phyloP scores from a whole-genome alignment of 306 rosid species.

The Lathyrus tuberosus region DNA sequence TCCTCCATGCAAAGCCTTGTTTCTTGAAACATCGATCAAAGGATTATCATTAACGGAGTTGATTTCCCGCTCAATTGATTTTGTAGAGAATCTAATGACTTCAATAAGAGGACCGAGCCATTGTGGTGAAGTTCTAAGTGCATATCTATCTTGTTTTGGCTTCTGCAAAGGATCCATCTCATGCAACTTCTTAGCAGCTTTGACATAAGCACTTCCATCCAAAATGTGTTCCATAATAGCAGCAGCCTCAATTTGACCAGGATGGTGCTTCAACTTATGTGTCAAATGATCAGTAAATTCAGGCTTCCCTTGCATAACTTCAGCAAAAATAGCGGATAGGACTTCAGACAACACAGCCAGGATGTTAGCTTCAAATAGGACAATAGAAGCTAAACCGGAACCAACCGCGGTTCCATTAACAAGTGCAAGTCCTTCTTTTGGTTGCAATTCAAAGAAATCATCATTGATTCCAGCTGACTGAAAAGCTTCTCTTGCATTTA shows the following conservation, averaged over 20 bases:
- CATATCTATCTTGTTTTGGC: too few species aligned
- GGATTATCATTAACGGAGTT: conserved; percentile 93
- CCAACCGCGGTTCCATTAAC: conserved; percentile 95
- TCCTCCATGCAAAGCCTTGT: conserved; percentile 90
- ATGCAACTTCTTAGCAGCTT: too few species aligned
- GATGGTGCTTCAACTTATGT: conserved; percentile 87
- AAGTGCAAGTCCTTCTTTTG: conserved; percentile 91
- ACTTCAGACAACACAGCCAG: conserved; percentile 67
- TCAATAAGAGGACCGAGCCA: conserved; percentile 95
- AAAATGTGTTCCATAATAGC: too few species aligned
- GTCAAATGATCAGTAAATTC: conserved; percentile 90
- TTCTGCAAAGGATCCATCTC: too few species aligned
- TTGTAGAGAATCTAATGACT: conserved; percentile 78
- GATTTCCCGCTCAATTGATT: conserved; percentile 86
- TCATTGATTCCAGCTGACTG: conserved; percentile 54
- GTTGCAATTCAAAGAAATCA: conserved; percentile 80
- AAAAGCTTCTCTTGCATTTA: conserved; percentile 67
- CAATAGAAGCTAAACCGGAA: conserved; percentile 79
- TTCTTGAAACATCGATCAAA: conserved; percentile 84
- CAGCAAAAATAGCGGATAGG: conserved; percentile 74
- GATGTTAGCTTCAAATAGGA: conserved; percentile 76
- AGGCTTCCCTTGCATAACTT: conserved; percentile 92
- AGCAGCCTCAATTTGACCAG: too few species aligned
- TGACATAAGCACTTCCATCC: too few species aligned
- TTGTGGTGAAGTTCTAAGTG: too few species aligned